Conservation (phyloP, 768 basidiomycete genomes). For the Termitomyces sp. region DNA sequence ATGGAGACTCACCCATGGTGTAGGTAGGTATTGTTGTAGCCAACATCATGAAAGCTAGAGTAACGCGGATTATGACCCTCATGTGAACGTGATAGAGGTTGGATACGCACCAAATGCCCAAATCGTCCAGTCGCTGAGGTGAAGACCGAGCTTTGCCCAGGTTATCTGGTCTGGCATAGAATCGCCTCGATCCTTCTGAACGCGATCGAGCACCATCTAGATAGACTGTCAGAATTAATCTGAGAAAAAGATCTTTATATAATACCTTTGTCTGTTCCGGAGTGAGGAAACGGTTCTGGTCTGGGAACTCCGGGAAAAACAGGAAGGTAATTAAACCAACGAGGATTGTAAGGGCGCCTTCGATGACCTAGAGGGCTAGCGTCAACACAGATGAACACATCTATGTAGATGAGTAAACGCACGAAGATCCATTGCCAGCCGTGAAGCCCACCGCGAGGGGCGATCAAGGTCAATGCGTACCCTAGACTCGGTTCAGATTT, state of each 20-base stretch:
- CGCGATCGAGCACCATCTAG: conserved; percentile 22
- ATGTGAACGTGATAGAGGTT: no score
- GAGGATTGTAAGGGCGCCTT: conserved; percentile 22
- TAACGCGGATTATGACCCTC: background rate
- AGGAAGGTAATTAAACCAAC: conserved; percentile 19
- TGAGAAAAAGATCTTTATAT: background rate
- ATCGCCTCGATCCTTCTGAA: conserved; percentile 33
- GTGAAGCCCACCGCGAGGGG: conserved; percentile 8
- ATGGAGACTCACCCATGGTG: conserved; percentile 20
- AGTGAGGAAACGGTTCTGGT: conserved; percentile 28
- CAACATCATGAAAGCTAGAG: conserved; percentile 34
- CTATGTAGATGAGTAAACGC: background rate
- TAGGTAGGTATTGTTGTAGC: conserved; percentile 34
- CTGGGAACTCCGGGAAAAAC: conserved; percentile 23
- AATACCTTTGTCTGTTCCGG: conserved; percentile 30
- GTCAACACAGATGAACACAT: background rate
- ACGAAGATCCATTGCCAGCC: conserved; percentile 28
- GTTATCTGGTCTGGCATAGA: conserved; percentile 31
- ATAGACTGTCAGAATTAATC: background rate
- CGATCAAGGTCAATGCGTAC: conserved; percentile 11
- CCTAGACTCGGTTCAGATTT: conserved; percentile 1
- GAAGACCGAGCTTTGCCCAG: conserved; percentile 24
- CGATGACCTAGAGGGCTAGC: conserved; percentile 16
- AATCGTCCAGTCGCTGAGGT: conserved; percentile 31
- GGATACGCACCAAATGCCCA: conserved; percentile 30